Conservation (phyloP, 2,329 filamentous ascomycete species). For the Didymella glomerata region DNA sequence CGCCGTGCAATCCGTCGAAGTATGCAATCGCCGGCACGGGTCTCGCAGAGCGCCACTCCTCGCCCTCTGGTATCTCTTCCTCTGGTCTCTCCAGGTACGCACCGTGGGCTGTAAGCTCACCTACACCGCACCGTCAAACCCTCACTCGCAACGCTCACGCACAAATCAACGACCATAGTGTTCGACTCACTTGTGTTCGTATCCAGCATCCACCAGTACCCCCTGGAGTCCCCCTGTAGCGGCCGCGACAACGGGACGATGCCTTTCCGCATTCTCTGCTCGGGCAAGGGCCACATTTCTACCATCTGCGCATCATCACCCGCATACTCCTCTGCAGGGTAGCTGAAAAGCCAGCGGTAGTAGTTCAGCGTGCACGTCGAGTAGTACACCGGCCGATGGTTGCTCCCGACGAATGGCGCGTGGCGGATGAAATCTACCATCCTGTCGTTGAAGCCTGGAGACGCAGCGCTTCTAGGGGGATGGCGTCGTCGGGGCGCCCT, state of each 20-base stretch:
- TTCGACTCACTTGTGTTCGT: not conserved
- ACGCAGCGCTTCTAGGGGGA: not conserved
- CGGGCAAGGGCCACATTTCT: not conserved
- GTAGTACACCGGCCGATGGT: not conserved
- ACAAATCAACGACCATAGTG: not conserved
- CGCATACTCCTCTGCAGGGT: not conserved
- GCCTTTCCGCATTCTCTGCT: not conserved
- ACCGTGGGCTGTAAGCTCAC: not conserved
- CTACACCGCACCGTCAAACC: not conserved
- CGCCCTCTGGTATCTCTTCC: not conserved
- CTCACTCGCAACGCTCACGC: too few relatives aligned
- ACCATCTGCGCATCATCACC: not conserved
- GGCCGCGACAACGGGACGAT: not conserved
- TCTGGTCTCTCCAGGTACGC: not conserved
- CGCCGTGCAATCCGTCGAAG: not conserved
- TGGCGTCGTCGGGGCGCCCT: not conserved
- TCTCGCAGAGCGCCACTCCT: not conserved
- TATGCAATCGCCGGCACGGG: not conserved
- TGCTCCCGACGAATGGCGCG: not conserved
- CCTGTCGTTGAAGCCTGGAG: not conserved
- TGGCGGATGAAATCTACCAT: not conserved
- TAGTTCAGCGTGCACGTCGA: not conserved
- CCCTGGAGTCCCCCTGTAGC: not conserved
- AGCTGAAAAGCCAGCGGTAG: not conserved
- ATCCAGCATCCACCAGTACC: not conserved